Evolutionary conservation across 441 rosid species (phyloP), one percentile per base, ranked within the genome.

Genomic region (Omphalea diandra): DNA sequence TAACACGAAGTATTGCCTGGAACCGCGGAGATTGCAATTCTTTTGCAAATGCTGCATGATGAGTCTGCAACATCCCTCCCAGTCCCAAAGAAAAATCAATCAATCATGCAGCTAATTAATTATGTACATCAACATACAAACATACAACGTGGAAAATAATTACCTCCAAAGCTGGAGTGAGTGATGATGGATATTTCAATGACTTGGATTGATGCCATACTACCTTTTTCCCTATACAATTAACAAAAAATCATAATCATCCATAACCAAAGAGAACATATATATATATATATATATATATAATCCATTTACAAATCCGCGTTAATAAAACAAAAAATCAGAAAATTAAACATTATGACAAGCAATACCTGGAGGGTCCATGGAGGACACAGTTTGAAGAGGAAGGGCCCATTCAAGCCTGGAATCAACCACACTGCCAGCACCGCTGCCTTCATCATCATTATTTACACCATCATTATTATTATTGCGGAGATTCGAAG

Each of bases 11-110:
- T 40, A 96, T 83, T 53, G 97, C 98, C 75, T 90, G 97, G 75
- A 93, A 93, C 26, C 93, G 86, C 6, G 97, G 98, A 64, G 97
- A 93, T 71, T 87, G 96, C 64, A 93, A 81, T 84, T 91, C 96
- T 81, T 88, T 90, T 31, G 88, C 86, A 80, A 88, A 83, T 15
- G 83, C 96, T 20, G 80, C 88, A 77, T 86, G 92, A 72, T 75
- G 61, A 74, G 79, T 87, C 99, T 90, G 75, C 77, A 69, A 60
- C 47, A 68, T 56, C 29, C 40, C 29, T n/a, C n/a, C n/a, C n/a
- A n/a, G n/a, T n/a, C n/a, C 57, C 22, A 41, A 47, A 50, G 63
- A 27, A 46, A 24, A 24, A n/a, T n/a, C 49, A 33, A 44, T n/a
- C 18, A 49, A 41, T 18, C 26, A 29, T 33, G 11, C 32, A 31